These are phyloP conservation scores for Diaporthe helianthi DNA, from an alignment of 2,329 filamentous ascomycete genomes.

Conservation along the genomic window DNA sequence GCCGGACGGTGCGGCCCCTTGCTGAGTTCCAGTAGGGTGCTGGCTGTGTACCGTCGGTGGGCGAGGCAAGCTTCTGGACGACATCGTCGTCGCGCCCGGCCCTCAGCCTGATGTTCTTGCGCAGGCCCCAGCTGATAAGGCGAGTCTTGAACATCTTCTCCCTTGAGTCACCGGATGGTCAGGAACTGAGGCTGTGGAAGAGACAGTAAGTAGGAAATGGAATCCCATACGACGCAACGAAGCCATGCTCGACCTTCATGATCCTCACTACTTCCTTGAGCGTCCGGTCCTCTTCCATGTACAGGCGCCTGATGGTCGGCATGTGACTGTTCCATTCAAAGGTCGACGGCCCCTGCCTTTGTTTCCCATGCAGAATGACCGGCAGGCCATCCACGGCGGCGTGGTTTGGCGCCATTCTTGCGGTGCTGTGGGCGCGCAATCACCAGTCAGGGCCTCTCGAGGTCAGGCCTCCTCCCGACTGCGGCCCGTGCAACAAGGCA, in stretches of 20 bases:
- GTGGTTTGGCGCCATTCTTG: constrained; percentile 4
- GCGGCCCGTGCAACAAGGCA: background rate
- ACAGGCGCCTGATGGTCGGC: constrained; percentile 30
- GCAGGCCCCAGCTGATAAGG: constrained; percentile 22
- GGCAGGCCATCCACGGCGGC: background rate
- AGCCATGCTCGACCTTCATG: constrained; percentile 27
- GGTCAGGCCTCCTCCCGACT: background rate
- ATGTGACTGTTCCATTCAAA: constrained; percentile 27
- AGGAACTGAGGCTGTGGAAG: constrained; percentile 11
- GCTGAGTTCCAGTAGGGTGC: background rate
- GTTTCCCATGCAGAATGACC: background rate
- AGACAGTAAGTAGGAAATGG: background rate
- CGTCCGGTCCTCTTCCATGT: constrained; percentile 32
- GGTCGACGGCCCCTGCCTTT: background rate
- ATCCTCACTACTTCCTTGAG: constrained; percentile 32
- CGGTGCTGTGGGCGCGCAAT: background rate
- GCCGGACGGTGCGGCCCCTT: constrained; percentile 15
- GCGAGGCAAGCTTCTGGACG: constrained; percentile 19
- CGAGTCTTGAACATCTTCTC: constrained; percentile 29
- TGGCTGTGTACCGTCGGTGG: background rate
- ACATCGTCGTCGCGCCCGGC: constrained; percentile 19
- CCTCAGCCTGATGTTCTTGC: constrained; percentile 29
- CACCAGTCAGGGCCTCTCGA: background rate
- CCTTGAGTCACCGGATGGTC: constrained; percentile 18
- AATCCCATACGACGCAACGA: constrained; percentile 30